These are phyloP conservation scores for Neopestalotiopsis sp. DNA, from an alignment of 2,329 filamentous ascomycete species.

Conservation along the genomic window DNA sequence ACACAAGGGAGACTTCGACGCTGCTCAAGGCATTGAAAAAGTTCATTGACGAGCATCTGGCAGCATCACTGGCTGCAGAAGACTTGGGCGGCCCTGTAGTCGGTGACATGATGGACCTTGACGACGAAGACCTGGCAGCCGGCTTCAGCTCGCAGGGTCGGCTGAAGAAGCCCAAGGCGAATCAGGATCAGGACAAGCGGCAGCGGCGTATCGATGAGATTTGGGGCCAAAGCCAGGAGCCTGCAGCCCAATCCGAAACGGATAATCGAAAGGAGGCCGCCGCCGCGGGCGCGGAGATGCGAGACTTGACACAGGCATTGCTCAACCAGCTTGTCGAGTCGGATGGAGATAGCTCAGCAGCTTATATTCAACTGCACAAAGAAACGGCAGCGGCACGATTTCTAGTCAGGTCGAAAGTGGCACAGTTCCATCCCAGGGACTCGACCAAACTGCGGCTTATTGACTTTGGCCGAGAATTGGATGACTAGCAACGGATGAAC, in stretches of 20 bases:
- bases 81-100: constrained; percentile 84
- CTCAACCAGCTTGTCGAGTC: constrained; percentile 63
- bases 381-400: constrained; percentile 70
- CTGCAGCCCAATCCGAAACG: constrained; percentile 28
- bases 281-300: constrained; percentile 63
- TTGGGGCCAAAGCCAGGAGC: constrained; percentile 51
- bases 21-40: constrained; percentile 69
- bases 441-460: constrained; percentile 63
- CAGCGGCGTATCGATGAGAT: constrained; percentile 70
- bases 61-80: constrained; percentile 80
- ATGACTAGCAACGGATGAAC: constrained; percentile 45
- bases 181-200: constrained; percentile 52
- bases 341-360: constrained; percentile 58
- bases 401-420: constrained; percentile 68
- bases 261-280: constrained; percentile 51
- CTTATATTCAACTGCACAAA: constrained; percentile 62
- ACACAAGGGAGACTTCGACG: constrained; percentile 64
- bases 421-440: constrained; percentile 70
- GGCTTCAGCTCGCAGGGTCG: constrained; percentile 67
- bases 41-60: constrained; percentile 75
- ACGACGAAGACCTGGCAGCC: constrained; percentile 63
- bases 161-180: constrained; percentile 53
- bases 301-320: constrained; percentile 63
- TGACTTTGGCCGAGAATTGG: constrained; percentile 69
- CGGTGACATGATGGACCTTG: constrained; percentile 71